Evolutionary conservation across 192 early-diverging fungal species (phyloP), one percentile per base, ranked within the genome.

Genomic region (Rhizophagus prolifer): DNA sequence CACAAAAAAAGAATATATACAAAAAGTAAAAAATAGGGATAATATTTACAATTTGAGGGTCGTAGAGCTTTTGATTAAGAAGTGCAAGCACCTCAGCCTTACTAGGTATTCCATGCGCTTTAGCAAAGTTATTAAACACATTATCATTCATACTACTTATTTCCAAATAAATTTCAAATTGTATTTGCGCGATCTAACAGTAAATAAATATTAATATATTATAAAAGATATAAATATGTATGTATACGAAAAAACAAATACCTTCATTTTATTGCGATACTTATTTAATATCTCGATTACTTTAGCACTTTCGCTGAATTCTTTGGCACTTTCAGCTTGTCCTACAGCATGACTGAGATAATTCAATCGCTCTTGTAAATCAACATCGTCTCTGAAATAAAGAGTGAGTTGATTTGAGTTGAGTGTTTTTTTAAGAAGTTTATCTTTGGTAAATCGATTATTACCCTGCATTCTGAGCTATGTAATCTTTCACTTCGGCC

Each of bases 391-490:
- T 10, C 65, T 67, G 4, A 23, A 21, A 36, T 9, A 36, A 67
- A 41, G 44, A 54, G 5, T 54, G 16, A 19, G 19, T 0, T 3
- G 47, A 50, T 4, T 34, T 4, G 16, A 19, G 16, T 21, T 41
- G 6, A n/a, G 5, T 23, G 21, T 31, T 28, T 8, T 36, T 34
- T 66, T 38, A 8, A 19, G 9, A 38, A 36, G 1, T 13, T 34
- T 21, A 21, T 64, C 2, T 16, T n/a, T 14, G 16, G 16, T 31
- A 30, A 14, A 31, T n/a, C 31, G 2, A 38, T n/a, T 28, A 23
- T 76, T 66, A 76, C 74, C 58, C 75, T 14, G 44, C 16, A 16
- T 58, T 61, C 10, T 76, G n/a, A 5, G 75, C 75, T n/a, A 76
- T 36, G 28, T 76, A 31, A 23, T 76, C 31, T 58, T 68, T 63